These are phyloP conservation scores for Nemania abortiva DNA, from an alignment of 2,329 filamentous ascomycete genomes.

Conservation along the genomic window DNA sequence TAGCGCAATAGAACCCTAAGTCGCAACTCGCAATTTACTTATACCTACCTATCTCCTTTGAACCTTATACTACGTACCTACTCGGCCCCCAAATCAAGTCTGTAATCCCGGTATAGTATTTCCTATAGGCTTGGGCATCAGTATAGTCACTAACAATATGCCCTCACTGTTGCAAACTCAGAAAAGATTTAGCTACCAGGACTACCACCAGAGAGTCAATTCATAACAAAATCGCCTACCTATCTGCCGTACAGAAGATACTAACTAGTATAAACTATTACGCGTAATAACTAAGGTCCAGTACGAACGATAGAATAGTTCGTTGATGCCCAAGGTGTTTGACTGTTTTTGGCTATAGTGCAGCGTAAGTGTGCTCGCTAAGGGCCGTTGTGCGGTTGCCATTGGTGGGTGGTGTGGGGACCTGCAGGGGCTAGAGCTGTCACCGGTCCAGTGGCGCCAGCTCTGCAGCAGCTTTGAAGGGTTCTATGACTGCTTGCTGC, in stretches of 20 bases:
- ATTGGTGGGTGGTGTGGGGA: constrained; percentile 27
- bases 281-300: neutral
- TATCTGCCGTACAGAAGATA: neutral
- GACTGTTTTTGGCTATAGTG: constrained; percentile 14
- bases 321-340: constrained; percentile 18
- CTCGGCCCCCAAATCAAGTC: neutral
- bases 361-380: constrained; percentile 14
- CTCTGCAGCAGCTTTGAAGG: constrained; percentile 17
- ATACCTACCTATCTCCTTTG: neutral
- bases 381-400: neutral
- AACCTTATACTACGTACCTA: neutral
- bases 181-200: neutral
- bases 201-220: neutral
- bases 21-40: constrained; percentile 5
- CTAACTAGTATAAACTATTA: neutral
- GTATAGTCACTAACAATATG: neutral
- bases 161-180: neutral
- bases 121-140: neutral
- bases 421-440: constrained; percentile 31
- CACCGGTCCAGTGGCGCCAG: constrained; percentile 31
- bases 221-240: neutral
- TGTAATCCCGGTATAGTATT: neutral
- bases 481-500: constrained; percentile 10
- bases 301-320: neutral
- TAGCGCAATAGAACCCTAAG: constrained; percentile 3